Base-by-base conservation (phyloP, 1,284 basidiomycete species). In the Ceratobasidium sp. region DNA sequence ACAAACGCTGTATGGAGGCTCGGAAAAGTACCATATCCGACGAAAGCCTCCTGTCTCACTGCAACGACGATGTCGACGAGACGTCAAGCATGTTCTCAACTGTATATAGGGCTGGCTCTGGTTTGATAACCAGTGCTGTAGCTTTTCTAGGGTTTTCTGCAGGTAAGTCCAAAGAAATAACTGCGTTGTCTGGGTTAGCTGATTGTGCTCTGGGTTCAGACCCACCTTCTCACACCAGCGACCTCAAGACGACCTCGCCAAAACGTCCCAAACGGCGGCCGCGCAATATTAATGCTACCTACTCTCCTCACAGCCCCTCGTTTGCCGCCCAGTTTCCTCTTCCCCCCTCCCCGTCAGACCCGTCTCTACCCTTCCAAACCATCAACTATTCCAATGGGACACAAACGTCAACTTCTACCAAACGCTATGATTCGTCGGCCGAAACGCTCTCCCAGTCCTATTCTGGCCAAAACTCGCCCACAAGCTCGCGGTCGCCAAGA, bases 401-500 rank as follows among this genome's bases (percentile, higher is more conserved):
- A 37, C 34, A n/a, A 43, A 9, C 56, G 5, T 71, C 56, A 29
- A 54, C 68, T 9, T 29, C 68, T 7, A 19, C 34, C 22, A 25
- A 13, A 19, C 34, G 54, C 17, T 22, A 54, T 29, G 34, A 59
- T 40, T 69, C 67, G 19, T 37, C 22, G n/a, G 37, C 56, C 43
- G 22, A n/a, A 9, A 71, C 54, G n/a, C 54, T 40, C 8, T 44
- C 68, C 43, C 29, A 43, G n/a, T 71, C 68, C 8, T 56, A 59
- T 34, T 59, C 68, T 37, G 67, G 51, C 4, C 44, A 34, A 32
- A 40, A 37, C 40, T 71, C 68, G 0, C 52, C 44, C 5, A 25
- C 54, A 6, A 71, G 54, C 40, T 71, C 68, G 34, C 68, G 56
- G 19, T 71, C 68, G n/a, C 68, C 68, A 19, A 32, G 56, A 34